Percentiles rank a stretch among this genome's conserved stretches.
These are phyloP conservation scores for Malassezia caprae DNA, from an alignment of 1,284 basidiomycete genomes.

Conservation along the genomic window DNA sequence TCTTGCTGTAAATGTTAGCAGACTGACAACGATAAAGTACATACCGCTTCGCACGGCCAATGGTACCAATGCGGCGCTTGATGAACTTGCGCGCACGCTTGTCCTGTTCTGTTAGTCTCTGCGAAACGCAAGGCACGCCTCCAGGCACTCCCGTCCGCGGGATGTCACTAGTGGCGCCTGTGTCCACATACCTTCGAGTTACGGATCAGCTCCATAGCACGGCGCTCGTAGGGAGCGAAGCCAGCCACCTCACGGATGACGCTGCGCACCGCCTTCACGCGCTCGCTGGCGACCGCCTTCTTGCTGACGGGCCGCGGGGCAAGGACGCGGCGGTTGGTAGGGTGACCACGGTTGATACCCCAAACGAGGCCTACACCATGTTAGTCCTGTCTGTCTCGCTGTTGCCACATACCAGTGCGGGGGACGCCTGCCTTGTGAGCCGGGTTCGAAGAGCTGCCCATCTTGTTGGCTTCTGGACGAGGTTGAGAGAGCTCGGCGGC, in stretches of 20 bases:
- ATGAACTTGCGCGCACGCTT: conserved; percentile 48
- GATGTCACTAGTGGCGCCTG: not conserved
- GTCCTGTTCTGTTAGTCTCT: conserved; percentile 23
- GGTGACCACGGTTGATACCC: conserved; percentile 86
- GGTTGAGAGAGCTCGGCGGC: conserved; percentile 20
- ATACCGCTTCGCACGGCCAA: conserved; percentile 43
- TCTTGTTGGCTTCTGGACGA: conserved; percentile 25
- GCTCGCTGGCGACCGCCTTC: conserved; percentile 72
- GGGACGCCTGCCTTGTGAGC: conserved; percentile 45
- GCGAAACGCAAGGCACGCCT: not conserved
- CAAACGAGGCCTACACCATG: conserved; percentile 64
- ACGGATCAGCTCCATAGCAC: conserved; percentile 95
- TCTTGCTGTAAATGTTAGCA: conserved; percentile 25
- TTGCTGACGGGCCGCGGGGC: conserved; percentile 72
- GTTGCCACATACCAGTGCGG: conserved; percentile 32
- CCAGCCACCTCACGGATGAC: conserved; percentile 57
- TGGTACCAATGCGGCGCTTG: conserved; percentile 45
- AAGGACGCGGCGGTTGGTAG: conserved; percentile 77
- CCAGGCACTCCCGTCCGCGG: too few relatives aligned
- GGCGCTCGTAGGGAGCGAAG: conserved; percentile 95
- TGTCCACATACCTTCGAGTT: conserved; percentile 76
- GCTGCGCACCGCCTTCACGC: conserved; percentile 36
- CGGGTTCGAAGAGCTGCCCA: conserved; percentile 45
- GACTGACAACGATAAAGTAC: not conserved
- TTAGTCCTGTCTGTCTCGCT: conserved; percentile 1